phyloP scores from a whole-genome alignment of 805 yeast species.

The Candida nanaspora region DNA sequence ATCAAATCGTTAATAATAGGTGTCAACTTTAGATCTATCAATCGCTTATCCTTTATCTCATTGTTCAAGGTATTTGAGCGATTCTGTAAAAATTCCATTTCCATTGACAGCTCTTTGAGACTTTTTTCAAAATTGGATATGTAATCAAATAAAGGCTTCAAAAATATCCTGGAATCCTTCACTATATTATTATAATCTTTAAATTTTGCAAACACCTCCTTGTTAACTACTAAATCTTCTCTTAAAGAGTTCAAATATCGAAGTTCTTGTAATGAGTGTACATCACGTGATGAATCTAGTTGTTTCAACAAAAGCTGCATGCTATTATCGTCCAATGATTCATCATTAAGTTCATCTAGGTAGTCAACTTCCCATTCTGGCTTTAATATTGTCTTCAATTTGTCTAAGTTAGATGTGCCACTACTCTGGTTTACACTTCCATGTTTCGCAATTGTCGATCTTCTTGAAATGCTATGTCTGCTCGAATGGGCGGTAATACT shows the following conservation, averaged over 20 bases:
- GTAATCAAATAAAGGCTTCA: conserved; percentile 46
- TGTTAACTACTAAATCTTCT: conserved; percentile 1
- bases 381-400: conserved; percentile 12
- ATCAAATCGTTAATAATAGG: conserved; percentile 73
- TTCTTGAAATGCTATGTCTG: conserved; percentile 15
- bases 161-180: conserved; percentile 24
- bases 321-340: not conserved
- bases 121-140: conserved; percentile 52
- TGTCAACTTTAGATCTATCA: conserved; percentile 45
- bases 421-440: not conserved
- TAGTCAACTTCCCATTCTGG: conserved; percentile 25
- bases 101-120: conserved; percentile 46
- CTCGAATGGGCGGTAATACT: conserved; percentile 2
- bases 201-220: conserved; percentile 9
- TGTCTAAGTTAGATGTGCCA: conserved; percentile 3
- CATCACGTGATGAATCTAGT: conserved; percentile 3
- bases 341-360: conserved; percentile 11
- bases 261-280: conserved; percentile 16
- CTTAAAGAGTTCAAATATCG: conserved; percentile 7
- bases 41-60: conserved; percentile 40
- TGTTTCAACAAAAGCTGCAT: conserved; percentile 7
- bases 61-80: conserved; percentile 42
- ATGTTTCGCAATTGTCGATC: conserved; percentile 23
- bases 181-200: conserved; percentile 21
- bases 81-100: conserved; percentile 52